Percentiles rank a stretch among this genome's conserved stretches.
phyloP scores from a whole-genome alignment of 2,329 filamentous ascomycete species.

The Dactylellina sp. region DNA sequence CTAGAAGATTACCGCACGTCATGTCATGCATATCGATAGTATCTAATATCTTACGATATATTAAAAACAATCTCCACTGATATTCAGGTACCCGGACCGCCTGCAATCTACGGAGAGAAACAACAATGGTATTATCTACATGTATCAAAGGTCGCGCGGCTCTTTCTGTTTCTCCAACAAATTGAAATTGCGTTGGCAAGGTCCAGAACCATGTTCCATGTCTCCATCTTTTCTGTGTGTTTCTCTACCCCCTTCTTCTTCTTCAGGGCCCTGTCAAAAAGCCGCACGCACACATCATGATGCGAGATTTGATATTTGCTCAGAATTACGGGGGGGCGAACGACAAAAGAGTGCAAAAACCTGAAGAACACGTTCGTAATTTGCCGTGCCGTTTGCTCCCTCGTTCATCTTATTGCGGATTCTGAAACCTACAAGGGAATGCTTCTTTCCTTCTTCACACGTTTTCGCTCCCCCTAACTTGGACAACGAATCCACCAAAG shows the following conservation, averaged over 20 bases:
- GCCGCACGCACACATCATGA: conserved; percentile 28
- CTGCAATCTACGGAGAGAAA: conserved; percentile 25
- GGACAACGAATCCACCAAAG: neutral
- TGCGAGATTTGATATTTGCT: conserved; percentile 33
- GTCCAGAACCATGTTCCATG: neutral
- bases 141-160: no score
- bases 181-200: conserved; percentile 22
- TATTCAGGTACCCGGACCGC: conserved; percentile 45
- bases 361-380: no score
- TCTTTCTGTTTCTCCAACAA: no score
- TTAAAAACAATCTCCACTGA: conserved; percentile 28
- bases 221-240: no score
- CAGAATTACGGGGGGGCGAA: neutral
- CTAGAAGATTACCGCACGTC: neutral
- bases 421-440: conserved; percentile 54
- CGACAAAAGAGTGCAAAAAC: no score
- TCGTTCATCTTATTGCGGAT: conserved; percentile 49
- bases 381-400: conserved; percentile 52
- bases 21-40: neutral
- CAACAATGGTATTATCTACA: no score
- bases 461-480: neutral
- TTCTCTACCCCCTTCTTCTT: neutral
- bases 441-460: neutral
- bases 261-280: conserved; percentile 19
- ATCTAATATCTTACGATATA: conserved; percentile 9